phyloP scores from a whole-genome alignment of 306 rosid species.

The Corylus heterophylla region DNA sequence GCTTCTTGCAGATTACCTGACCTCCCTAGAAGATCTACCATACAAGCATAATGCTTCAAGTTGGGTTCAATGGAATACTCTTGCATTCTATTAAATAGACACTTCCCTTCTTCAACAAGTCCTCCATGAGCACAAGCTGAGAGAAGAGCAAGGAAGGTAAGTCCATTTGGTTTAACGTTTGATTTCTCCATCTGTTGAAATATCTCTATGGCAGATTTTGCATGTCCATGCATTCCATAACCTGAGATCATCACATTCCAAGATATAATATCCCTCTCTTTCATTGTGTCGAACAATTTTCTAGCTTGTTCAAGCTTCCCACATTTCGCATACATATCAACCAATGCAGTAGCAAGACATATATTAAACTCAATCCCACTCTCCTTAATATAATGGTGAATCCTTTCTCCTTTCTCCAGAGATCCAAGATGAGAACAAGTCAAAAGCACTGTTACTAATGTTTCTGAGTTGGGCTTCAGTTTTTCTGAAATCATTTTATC shows the following conservation, averaged over 20 bases:
- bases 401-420: constrained; percentile 50
- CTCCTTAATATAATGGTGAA: constrained; percentile 51
- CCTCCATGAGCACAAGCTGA: constrained; percentile 75
- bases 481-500: constrained; percentile 52
- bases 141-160: constrained; percentile 75
- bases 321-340: constrained; percentile 84
- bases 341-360: constrained; percentile 63
- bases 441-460: constrained; percentile 57
- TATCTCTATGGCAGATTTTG: constrained; percentile 54
- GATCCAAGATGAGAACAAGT: constrained; percentile 73
- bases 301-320: constrained; percentile 67
- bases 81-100: constrained; percentile 53
- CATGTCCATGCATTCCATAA: constrained; percentile 69
- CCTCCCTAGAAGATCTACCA: constrained; percentile 82
- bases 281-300: constrained; percentile 51
- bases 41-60: constrained; percentile 81
- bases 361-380: constrained; percentile 48
- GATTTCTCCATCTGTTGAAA: constrained; percentile 63
- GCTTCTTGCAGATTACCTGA: constrained; percentile 74
- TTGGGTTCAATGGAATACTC: constrained; percentile 48
- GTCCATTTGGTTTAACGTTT: constrained; percentile 57
- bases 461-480: constrained; percentile 52
- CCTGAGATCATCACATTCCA: constrained; percentile 83
- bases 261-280: constrained; percentile 60
- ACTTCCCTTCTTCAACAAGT: constrained; percentile 64